Conservation (phyloP, 352 stramenopile species). For the Globisporangium alternatum region DNA sequence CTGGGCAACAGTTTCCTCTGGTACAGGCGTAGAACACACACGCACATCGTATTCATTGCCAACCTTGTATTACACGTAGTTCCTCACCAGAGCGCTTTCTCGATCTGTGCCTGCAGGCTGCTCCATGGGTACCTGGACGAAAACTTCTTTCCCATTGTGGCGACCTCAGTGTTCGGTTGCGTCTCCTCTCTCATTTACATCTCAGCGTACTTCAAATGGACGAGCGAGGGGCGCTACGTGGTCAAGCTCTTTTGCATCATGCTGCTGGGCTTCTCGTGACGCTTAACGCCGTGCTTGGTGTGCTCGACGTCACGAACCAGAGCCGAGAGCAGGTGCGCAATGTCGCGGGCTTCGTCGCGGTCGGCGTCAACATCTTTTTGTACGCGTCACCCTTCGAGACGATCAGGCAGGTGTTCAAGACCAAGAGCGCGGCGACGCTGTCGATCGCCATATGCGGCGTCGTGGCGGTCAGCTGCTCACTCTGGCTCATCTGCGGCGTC, state of each 20-base stretch:
- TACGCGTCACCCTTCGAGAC: slow-evolving; percentile 31
- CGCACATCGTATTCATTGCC: not conserved
- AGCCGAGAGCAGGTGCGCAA: slow-evolving; percentile 14
- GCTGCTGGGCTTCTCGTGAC: slow-evolving; percentile 8
- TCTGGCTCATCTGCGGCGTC: slow-evolving; percentile 53
- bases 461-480: slow-evolving; percentile 43
- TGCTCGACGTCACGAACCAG: slow-evolving; percentile 27
- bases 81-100: not conserved
- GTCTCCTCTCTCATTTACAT: slow-evolving; percentile 6
- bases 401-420: slow-evolving; percentile 28
- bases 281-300: slow-evolving; percentile 29
- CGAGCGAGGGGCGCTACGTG: slow-evolving; percentile 12
- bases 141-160: slow-evolving; percentile 4
- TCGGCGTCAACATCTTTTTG: slow-evolving; percentile 27
- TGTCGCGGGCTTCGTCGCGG: slow-evolving; percentile 9
- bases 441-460: slow-evolving; percentile 44
- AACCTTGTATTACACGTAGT: not conserved
- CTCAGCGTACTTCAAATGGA: slow-evolving; percentile 7
- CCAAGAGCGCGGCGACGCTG: slow-evolving; percentile 34
- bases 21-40: not conserved
- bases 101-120: slow-evolving; percentile 1
- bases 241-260: slow-evolving; percentile 8
- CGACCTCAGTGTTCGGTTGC: slow-evolving; percentile 1
- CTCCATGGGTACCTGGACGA: slow-evolving; percentile 9
- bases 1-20: slow-evolving; percentile 9